phyloP scores from a whole-genome alignment of 305 asterid species.

The Fraxinus paxiana region DNA sequence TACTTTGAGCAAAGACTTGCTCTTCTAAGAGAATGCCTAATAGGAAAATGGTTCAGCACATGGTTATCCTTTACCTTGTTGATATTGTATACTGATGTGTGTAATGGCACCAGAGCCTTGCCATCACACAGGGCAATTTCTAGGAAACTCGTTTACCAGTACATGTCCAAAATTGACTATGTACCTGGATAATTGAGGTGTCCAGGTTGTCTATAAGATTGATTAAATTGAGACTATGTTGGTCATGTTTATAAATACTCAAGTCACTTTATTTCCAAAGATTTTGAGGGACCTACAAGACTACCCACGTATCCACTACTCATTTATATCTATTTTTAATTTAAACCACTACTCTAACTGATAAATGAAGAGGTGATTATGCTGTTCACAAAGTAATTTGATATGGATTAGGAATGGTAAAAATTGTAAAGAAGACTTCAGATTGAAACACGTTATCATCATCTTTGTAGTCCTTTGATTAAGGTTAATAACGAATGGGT shows the following conservation, averaged over 20 bases:
- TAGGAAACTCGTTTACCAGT: background rate
- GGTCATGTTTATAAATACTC: background rate
- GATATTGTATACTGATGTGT: background rate
- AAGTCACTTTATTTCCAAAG: background rate
- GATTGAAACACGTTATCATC: background rate
- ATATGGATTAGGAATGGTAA: background rate
- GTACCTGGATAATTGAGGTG: background rate
- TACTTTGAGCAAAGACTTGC: background rate
- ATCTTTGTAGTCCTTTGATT: conserved; percentile 11
- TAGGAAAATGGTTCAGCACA: conserved; percentile 5
- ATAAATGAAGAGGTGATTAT: background rate
- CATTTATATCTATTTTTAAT: too few relatives aligned
- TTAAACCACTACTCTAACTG: background rate
- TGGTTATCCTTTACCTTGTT: background rate
- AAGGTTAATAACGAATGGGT: conserved; percentile 11
- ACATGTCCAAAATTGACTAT: background rate
- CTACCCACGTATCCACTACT: too few relatives aligned
- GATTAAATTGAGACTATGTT: background rate
- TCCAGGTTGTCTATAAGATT: background rate
- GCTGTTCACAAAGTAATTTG: background rate
- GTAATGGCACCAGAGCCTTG: background rate
- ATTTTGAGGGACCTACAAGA: background rate
- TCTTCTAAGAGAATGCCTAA: conserved; percentile 2
- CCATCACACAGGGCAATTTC: background rate
- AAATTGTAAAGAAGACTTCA: background rate